Evolutionary conservation across 2,329 filamentous ascomycete species (phyloP).

Genomic region (Ciborinia camelliae): DNA sequence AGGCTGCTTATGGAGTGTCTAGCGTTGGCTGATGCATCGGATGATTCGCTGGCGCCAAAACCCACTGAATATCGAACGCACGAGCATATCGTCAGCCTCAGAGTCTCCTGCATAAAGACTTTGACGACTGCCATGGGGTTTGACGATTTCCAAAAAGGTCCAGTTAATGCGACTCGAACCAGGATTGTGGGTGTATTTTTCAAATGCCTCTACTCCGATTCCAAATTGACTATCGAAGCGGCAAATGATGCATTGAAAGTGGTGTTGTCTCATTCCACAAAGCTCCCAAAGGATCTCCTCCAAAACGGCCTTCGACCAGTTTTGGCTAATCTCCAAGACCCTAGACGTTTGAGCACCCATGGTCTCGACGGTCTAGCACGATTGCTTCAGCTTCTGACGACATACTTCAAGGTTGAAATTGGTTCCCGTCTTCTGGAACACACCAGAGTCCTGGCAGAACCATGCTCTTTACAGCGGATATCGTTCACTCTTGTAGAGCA

Average conservation of each 20-base stretch:
- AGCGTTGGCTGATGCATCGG: constrained; percentile 88
- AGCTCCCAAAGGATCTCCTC: constrained; percentile 89
- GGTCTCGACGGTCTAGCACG: constrained; percentile 89
- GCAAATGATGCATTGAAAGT: constrained; percentile 87
- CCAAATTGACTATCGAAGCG: constrained; percentile 85
- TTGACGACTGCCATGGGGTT: constrained; percentile 91
- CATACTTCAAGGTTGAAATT: constrained; percentile 99
- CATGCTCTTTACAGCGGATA: constrained; percentile 75
- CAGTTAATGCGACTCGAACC: constrained; percentile 61
- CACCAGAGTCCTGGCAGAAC: constrained; percentile 84
- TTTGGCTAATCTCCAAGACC: constrained; percentile 92
- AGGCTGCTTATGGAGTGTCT: constrained; percentile 89
- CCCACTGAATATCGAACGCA: constrained; percentile 93
- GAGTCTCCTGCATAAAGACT: constrained; percentile 90
- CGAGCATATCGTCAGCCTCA: constrained; percentile 84
- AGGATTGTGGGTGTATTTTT: constrained; percentile 95
- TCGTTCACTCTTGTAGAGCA: constrained; percentile 96
- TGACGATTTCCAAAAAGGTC: constrained; percentile 79
- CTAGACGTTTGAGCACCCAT: constrained; percentile 82
- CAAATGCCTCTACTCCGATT: constrained; percentile 93
- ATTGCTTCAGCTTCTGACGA: constrained; percentile 85
- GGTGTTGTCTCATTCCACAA: constrained; percentile 82
- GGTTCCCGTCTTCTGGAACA: constrained; percentile 90
- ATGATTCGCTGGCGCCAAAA: constrained; percentile 89
- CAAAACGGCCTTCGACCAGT: constrained; percentile 93